A percentile compares a stretch with the other conserved stretches of the same genome.
phyloP scores from a whole-genome alignment of 345 rosid species.

The Abelmoschus esculentus region DNA sequence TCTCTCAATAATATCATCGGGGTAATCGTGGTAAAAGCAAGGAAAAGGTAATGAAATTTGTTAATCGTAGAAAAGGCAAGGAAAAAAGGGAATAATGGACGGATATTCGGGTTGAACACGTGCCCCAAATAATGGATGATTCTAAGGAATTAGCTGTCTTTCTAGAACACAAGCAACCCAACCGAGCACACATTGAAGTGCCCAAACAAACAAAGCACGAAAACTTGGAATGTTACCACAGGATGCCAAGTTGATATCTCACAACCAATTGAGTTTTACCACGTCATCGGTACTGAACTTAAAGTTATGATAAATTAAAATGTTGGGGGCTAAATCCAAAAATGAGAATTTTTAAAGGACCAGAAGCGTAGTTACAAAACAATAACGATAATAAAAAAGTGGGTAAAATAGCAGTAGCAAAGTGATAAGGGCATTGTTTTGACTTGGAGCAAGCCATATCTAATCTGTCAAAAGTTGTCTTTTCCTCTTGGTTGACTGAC shows the following conservation, averaged over 20 bases:
- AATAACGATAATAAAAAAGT: too few relatives aligned
- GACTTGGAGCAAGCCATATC: constrained; percentile 28
- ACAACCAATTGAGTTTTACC: not conserved
- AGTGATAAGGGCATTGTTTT: constrained; percentile 14
- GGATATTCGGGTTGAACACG: not conserved
- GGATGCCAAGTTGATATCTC: not conserved
- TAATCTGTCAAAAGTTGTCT: not conserved
- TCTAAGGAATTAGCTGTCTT: constrained; percentile 9
- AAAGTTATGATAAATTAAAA: not conserved
- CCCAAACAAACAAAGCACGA: not conserved
- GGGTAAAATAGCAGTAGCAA: too few relatives aligned
- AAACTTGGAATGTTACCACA: not conserved
- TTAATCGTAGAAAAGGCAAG: not conserved
- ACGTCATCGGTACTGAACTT: not conserved
- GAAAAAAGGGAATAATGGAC: not conserved
- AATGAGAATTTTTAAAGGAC: not conserved
- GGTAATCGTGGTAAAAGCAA: too few relatives aligned
- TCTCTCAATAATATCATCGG: too few relatives aligned
- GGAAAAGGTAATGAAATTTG: not conserved
- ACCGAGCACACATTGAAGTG: constrained; percentile 9
- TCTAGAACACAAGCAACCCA: constrained; percentile 13
- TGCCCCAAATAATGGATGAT: constrained; percentile 7
- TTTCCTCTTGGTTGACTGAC: constrained; percentile 46
- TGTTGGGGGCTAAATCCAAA: not conserved
- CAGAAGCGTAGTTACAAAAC: too few relatives aligned